Conservation (phyloP, 179 eudicot genomes). For the Drosera spatulata region DNA sequence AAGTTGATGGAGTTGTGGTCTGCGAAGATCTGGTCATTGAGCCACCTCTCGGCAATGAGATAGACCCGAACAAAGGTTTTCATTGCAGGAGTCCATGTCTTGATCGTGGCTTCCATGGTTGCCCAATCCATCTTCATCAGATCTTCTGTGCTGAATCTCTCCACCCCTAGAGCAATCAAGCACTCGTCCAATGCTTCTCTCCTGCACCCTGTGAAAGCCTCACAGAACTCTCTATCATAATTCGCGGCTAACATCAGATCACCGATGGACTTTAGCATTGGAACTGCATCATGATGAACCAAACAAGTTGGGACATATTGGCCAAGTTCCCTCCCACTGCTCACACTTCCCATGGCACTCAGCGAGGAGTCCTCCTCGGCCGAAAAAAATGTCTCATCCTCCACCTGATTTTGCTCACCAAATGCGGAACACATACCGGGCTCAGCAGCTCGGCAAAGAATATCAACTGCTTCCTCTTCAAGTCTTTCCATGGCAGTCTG, state of each 20-base stretch:
- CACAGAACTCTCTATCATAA: conserved; percentile 46
- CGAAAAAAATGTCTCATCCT: conserved; percentile 24
- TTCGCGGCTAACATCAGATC: conserved; percentile 47
- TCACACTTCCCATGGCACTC: conserved; percentile 18
- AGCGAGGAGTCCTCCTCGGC: conserved; percentile 13
- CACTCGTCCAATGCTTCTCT: conserved; percentile 49
- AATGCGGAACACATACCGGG: conserved; percentile 19
- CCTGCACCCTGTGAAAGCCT: conserved; percentile 32
- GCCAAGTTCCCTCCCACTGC: conserved; percentile 13
- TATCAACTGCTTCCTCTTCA: conserved; percentile 44
- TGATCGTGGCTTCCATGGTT: conserved; percentile 36
- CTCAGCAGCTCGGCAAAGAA: conserved; percentile 40
- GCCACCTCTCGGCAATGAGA: conserved; percentile 40
- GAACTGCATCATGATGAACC: conserved; percentile 40
- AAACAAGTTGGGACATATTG: conserved; percentile 23
- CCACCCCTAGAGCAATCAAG: conserved; percentile 32
- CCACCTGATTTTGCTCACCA: conserved; percentile 22
- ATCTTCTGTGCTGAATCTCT: conserved; percentile 52
- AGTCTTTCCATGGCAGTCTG: conserved; percentile 63
- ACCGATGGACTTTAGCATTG: conserved; percentile 40
- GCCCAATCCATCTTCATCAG: conserved; percentile 47
- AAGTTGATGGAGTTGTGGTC: conserved; percentile 15
- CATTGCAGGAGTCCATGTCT: conserved; percentile 45
- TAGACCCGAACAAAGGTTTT: conserved; percentile 39
- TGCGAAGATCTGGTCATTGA: conserved; percentile 40